A percentile compares a stretch with the other conserved stretches of the same genome.
Conservation (phyloP, 2,329 filamentous ascomycete genomes). For the Venturia carpophila region DNA sequence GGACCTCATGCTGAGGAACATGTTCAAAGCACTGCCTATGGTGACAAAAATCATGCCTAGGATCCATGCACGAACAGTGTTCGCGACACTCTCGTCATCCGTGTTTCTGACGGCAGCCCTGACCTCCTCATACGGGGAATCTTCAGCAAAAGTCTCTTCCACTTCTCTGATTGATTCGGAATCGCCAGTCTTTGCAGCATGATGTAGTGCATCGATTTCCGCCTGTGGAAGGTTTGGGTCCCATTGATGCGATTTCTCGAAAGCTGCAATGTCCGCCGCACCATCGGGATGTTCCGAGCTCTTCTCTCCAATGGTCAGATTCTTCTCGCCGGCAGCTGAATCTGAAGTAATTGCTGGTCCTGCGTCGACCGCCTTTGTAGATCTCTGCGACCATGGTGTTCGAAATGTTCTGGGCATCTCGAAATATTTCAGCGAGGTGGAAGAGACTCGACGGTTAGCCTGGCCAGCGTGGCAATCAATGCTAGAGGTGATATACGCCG, state of each 20-base stretch:
- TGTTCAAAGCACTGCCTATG: conserved; percentile 42
- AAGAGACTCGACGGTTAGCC: background rate
- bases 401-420: background rate
- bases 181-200: conserved; percentile 22
- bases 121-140: conserved; percentile 21
- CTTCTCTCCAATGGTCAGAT: background rate
- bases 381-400: background rate
- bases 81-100: conserved; percentile 18
- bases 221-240: conserved; percentile 24
- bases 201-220: conserved; percentile 23
- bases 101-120: conserved; percentile 19
- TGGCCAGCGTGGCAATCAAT: background rate
- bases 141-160: conserved; percentile 18
- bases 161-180: conserved; percentile 21
- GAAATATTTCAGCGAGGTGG: background rate
- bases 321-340: background rate
- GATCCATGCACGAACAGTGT: conserved; percentile 20
- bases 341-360: background rate
- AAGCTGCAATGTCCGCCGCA: conserved; percentile 10
- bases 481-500: background rate
- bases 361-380: background rate
- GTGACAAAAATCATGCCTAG: conserved; percentile 14
- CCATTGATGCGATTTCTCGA: conserved; percentile 23
- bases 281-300: background rate
- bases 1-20: conserved; percentile 56